Base-by-base conservation (phyloP, 352 stramenopile species). In the Phytophthora macrochlamydospora region DNA sequence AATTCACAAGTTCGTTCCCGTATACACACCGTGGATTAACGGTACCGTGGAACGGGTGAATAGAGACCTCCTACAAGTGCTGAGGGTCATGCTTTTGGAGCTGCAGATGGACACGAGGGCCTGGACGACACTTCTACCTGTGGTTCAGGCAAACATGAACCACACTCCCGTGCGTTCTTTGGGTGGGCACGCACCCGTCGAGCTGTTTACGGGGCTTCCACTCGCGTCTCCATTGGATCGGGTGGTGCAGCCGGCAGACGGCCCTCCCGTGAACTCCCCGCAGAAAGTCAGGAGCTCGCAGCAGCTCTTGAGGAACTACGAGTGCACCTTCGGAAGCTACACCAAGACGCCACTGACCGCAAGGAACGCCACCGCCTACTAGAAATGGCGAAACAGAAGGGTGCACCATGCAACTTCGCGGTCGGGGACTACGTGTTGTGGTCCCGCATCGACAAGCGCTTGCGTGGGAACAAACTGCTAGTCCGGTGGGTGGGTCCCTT, bases 401-500 rank as follows among this genome's bases (percentile, higher is more conserved):
- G 35, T 11, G 35, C 5, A 40, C 35, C 35, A 11, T 9, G 35
- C 35, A 40, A 40, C 35, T 40, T 40, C 9, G 35, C 35, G 9
- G 35, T 40, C 5, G 35, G 35, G 9, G 35, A 40, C 35, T 40
- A 40, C 35, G 35, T 40, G 5, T 9, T 40, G 5, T 9, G 35
- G 5, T 40, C 5, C 9, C 35, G 35, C 5, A 9, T 40, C 5
- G 35, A 40, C 9, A 9, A 40, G 35, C 5, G 9, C n/a, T n/a
- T n/a, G 9, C 5, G 5, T 9, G 35, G 35, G 5, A 40, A 40
- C 35, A 40, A 40, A 40, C 35, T 40, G 9, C 35, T 11, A 40
- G 35, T 40, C 35, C 5, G 5, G 5, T 40, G 35, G 35, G 9
- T 40, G 5, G 35, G 35, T 40, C 35, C 35, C 9, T 56, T 81